Evolutionary conservation across 2,329 filamentous ascomycete genomes (phyloP), one percentile per base, ranked within the genome.

Genomic region (Ophiostoma angusticollis): DNA sequence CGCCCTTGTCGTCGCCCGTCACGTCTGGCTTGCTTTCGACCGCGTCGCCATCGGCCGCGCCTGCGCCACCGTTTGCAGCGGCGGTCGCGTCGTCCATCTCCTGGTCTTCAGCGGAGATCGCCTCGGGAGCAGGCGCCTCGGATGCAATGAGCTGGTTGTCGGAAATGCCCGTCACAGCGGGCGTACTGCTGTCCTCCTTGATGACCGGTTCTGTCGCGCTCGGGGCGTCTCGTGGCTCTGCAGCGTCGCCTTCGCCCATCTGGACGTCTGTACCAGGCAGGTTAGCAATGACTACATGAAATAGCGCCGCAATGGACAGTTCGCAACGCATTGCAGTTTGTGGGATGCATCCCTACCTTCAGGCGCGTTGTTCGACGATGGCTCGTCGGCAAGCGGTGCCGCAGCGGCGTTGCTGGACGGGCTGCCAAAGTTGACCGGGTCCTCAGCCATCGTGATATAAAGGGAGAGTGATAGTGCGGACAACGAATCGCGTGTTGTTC

Each of bases 71-170:
- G 39, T 21, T 40, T 3, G 18, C 21, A 9, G 31, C 31, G 25
- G 17, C 35, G 24, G 34, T 32, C 6, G 35, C 74, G 48, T 82
- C 83, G 42, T 71, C 79, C 83, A 89, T 89, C 51, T 87, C 84
- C 54, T 86, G 80, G 53, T 91, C 84, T 49, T 81, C 79, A 43
- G 71, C 58, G 46, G 62, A 70, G 45, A 70, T 64, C 39, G 67
- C 70, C 51, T 82, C 74, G 35, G 70, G 66, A 44, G 70, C 70
- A 25, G 77, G 77, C 35, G 69, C 78, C 44, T 73, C 67, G 29
- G 78, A 76, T 41, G 77, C 76, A 63, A 85, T 77, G 50, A 80
- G 64, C n/a, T 75, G 72, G 53, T 78, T 80, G 53, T 80, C 77
- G 45, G 62, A 63, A 35, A 53, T 50, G 41, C 58, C 64, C 46